phyloP scores from a whole-genome alignment of 352 stramenopile species.

The Globisporangium megalacanthum region DNA sequence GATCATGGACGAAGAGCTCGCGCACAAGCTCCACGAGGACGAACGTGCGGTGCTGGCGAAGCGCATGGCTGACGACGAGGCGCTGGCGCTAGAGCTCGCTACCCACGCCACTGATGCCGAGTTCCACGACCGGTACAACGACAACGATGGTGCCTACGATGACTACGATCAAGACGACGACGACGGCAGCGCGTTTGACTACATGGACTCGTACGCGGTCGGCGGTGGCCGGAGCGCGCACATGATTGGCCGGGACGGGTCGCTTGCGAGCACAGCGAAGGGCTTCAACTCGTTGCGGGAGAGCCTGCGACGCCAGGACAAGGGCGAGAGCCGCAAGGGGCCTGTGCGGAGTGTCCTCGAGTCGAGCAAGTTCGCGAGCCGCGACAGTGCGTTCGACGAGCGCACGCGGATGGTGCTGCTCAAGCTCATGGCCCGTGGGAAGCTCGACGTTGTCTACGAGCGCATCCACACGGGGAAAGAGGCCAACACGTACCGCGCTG shows the following conservation, averaged over 20 bases:
- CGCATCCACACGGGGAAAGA: conserved; percentile 41
- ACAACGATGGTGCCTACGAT: conserved; percentile 11
- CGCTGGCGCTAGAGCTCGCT: neutral
- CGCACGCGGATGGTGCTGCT: conserved; percentile 37
- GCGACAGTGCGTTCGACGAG: conserved; percentile 52
- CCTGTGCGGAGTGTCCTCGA: conserved; percentile 12
- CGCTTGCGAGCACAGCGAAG: conserved; percentile 1
- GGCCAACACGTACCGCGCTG: conserved; percentile 45
- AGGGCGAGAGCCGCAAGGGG: conserved; percentile 17
- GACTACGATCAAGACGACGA: conserved; percentile 20
- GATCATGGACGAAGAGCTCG: conserved; percentile 65
- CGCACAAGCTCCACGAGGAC: conserved; percentile 30
- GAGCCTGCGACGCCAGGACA: conserved; percentile 27
- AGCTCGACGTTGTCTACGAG: conserved; percentile 33
- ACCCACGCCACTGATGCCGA: conserved; percentile 8
- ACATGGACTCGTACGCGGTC: conserved; percentile 10
- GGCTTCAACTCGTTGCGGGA: conserved; percentile 27
- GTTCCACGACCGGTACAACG: conserved; percentile 1
- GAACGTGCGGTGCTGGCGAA: conserved; percentile 15
- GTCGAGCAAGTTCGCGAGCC: conserved; percentile 24
- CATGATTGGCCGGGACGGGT: conserved; percentile 7
- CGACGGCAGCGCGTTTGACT: conserved; percentile 17
- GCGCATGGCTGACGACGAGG: conserved; percentile 10
- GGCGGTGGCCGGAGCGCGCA: conserved; percentile 3
- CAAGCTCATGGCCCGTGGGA: conserved; percentile 38